Base-by-base conservation (phyloP, 768 basidiomycete genomes). In the Boletus tomentosulus region DNA sequence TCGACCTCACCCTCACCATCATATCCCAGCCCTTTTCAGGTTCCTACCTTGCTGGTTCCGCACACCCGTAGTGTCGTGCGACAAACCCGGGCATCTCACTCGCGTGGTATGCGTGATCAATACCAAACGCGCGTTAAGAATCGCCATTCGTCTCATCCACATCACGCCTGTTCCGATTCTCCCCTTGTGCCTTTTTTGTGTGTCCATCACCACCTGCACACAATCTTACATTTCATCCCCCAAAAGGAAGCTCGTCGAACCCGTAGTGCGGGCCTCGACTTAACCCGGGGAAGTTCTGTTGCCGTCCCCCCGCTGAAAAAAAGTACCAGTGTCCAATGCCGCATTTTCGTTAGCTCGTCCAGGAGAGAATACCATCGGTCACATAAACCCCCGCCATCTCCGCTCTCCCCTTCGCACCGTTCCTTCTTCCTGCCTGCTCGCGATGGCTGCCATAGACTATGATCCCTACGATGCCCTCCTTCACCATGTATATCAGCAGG, bases 381-480 rank as follows among this genome's bases (percentile, higher is more conserved):
- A 15, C 28, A 30, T 22, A 46, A 38, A 30, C 8, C 19, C 8
- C 51, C 46, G 13, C 30, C 50, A 22, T 48, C 47, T 15, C 51
- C 54, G 43, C 41, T 25, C 34, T 57, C 34, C 65, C 24, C 53
- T 44, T 56, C 3, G 7, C 13, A 24, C 38, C 25, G 1, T 30
- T 50, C 37, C 54, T 34, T 37, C 27, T 45, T 22, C n/a, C 25
- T 10, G 19, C 42, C 9, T 45, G 24, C 48, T 43, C 42, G 33
- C 51, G 37, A 57, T 61, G 56, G 47, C 51, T 24, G 11, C 57
- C 57, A 87, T 87, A 78, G 86, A 89, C 69, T 91, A 89, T 71
- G 87, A 89, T 68, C 81, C 83, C 44, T 88, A 82, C 64, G 87
- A 90, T 66, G 89, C 89, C 44, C 78, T 91, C 54, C 76, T 89